Percentiles rank a stretch among this genome's conserved stretches.
Evolutionary conservation across 805 yeast genomes (phyloP).

Genomic region (Sungouiozyma ichnusensis): DNA sequence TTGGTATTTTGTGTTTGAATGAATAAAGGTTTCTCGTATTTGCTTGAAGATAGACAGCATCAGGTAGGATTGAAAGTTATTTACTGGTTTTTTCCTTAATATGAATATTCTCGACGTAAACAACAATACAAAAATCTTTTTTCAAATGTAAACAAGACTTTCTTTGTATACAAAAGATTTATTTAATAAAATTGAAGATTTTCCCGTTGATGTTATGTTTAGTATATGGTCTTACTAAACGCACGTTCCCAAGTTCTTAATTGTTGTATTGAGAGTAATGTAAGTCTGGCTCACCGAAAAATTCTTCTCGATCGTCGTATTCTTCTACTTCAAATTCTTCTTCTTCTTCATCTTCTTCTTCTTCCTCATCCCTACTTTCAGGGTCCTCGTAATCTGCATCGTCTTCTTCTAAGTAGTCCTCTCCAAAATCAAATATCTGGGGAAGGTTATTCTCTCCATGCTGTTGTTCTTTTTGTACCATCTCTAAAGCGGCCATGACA

Average conservation of each 20-base stretch:
- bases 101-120: too few species aligned
- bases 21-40: constrained; percentile 26
- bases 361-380: constrained; percentile 2
- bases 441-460: constrained; percentile 4
- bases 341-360: constrained; percentile 2
- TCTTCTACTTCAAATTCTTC: constrained; percentile 2
- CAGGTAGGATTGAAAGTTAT: too few species aligned
- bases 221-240: too few species aligned
- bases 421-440: constrained; percentile 5
- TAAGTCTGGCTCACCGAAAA: constrained; percentile 1
- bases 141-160: too few species aligned
- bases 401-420: constrained; percentile 9
- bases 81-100: too few species aligned
- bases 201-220: too few species aligned
- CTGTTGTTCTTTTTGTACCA: constrained; percentile 15
- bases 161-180: too few species aligned
- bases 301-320: neutral
- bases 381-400: constrained; percentile 10
- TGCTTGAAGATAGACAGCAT: constrained; percentile 25
- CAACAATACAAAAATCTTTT: too few species aligned
- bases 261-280: constrained; percentile 1
- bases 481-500: constrained; percentile 22
- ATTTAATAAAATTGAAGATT: too few species aligned
- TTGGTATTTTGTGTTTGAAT: constrained; percentile 22
- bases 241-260: too few species aligned